These are phyloP conservation scores for Cyclostephanos tholiformis DNA, from an alignment of 108 stramenopile genomes.

Conservation along the genomic window DNA sequence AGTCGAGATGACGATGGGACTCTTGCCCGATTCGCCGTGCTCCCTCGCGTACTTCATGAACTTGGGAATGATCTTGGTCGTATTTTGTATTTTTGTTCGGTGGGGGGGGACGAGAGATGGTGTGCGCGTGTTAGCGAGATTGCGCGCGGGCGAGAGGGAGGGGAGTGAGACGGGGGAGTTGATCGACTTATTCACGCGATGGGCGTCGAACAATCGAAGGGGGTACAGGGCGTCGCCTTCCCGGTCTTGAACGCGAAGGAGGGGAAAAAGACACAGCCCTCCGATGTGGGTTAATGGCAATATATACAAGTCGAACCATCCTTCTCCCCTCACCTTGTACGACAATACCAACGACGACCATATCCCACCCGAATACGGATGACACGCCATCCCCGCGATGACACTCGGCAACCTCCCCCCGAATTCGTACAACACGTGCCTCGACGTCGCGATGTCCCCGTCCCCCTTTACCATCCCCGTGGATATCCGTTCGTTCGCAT, in stretches of 20 bases:
- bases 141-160: neutral
- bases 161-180: neutral
- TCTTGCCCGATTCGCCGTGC: constrained; percentile 33
- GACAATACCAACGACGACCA: constrained; percentile 64
- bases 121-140: neutral
- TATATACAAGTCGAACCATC: too few relatives aligned
- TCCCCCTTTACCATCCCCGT: constrained; percentile 13
- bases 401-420: constrained; percentile 57
- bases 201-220: constrained; percentile 4
- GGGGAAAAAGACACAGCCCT: too few relatives aligned
- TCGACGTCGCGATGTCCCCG: constrained; percentile 2
- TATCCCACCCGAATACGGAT: constrained; percentile 73
- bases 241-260: too few relatives aligned
- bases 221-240: too few relatives aligned
- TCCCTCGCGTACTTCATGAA: constrained; percentile 61
- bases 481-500: constrained; percentile 32
- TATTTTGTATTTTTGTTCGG: neutral
- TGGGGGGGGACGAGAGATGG: neutral
- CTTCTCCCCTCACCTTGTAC: constrained; percentile 55
- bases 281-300: too few relatives aligned
- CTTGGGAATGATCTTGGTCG: constrained; percentile 66
- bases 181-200: neutral
- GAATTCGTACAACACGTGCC: constrained; percentile 36
- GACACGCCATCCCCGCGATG: constrained; percentile 56
- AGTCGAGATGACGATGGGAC: constrained; percentile 60